Base-by-base conservation (phyloP, 305 asterid species). In the Andrographis paniculata region DNA sequence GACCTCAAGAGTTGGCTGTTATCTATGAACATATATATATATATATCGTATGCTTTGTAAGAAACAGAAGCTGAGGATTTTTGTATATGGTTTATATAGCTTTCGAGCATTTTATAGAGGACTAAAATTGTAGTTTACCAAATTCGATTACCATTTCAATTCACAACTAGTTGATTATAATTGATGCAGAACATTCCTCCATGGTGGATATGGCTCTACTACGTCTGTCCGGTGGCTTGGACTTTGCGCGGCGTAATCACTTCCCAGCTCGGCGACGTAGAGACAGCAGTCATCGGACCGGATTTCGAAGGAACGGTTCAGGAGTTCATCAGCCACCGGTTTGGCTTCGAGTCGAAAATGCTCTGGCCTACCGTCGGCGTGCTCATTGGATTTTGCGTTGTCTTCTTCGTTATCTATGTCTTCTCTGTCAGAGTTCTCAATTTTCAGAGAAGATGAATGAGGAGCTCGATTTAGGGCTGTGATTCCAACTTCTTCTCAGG, bases 391-490 rank as follows among this genome's bases (percentile, higher is more conserved):
- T 83, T 80, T 42, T 63, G 67, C 60, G 0, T 76, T 42, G 45
- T 87, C 39, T 87, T 83, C 70, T 83, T 83, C 23, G 35, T 45
- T 5, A 66, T 66, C 49, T 87, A 78, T 48, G 91, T 87, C 15
- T 1, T 71, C 27, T 83, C 96, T 28, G 69, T 87, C 64, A 83
- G 62, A 60, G 33, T 70, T 45, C 79, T 87, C 48, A 83, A 83
- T 56, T 87, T 80, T 64, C 94, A 87, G 63, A 78, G 43, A 56
- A 66, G 96, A 60, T 83, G n/a, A n/a, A n/a, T n/a, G n/a, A n/a
- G n/a, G n/a, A n/a, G n/a, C n/a, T n/a, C n/a, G n/a, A n/a, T n/a
- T n/a, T n/a, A n/a, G n/a, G n/a, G n/a, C n/a, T n/a, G n/a, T n/a
- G n/a, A n/a, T n/a, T n/a, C n/a, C n/a, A n/a, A n/a, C n/a, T n/a